phyloP scores from a whole-genome alignment of 306 rosid species.

The Cicer yamashitae region DNA sequence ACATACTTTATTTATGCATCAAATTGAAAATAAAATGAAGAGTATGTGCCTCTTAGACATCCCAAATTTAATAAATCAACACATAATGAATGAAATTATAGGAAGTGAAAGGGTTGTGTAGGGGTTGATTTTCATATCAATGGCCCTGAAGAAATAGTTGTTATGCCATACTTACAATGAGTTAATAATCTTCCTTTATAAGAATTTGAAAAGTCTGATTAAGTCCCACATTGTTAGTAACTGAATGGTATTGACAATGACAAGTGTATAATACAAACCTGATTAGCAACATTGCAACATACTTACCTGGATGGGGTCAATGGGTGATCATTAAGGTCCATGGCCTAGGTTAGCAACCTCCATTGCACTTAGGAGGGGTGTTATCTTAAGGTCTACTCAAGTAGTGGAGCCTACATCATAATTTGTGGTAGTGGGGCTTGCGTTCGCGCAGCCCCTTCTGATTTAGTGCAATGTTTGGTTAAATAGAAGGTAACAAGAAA shows the following conservation, averaged over 20 bases:
- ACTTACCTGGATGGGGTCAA: constrained; percentile 63
- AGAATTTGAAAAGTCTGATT: neutral
- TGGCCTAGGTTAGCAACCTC: constrained; percentile 58
- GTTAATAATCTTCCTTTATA: too few species aligned
- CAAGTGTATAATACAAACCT: neutral
- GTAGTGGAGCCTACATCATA: constrained; percentile 62
- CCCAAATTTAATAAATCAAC: neutral
- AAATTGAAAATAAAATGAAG: neutral
- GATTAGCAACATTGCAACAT: neutral
- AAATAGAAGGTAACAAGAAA: too few species aligned
- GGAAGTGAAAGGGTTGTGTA: neutral
- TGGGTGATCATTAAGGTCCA: constrained; percentile 40
- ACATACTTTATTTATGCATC: neutral
- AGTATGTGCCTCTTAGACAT: neutral
- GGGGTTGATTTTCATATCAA: too few species aligned
- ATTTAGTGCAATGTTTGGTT: too few species aligned
- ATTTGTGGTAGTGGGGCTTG: constrained; percentile 66
- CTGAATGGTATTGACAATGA: neutral
- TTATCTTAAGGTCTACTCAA: constrained; percentile 52
- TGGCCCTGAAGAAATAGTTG: too few species aligned
- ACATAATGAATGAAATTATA: neutral
- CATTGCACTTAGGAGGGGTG: constrained; percentile 58
- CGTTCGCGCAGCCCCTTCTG: constrained; percentile 56
- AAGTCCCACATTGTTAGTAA: constrained; percentile 10
- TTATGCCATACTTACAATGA: too few species aligned